Conservation (phyloP, 306 rosid genomes). For the Sphenostylis stenocarpa region DNA sequence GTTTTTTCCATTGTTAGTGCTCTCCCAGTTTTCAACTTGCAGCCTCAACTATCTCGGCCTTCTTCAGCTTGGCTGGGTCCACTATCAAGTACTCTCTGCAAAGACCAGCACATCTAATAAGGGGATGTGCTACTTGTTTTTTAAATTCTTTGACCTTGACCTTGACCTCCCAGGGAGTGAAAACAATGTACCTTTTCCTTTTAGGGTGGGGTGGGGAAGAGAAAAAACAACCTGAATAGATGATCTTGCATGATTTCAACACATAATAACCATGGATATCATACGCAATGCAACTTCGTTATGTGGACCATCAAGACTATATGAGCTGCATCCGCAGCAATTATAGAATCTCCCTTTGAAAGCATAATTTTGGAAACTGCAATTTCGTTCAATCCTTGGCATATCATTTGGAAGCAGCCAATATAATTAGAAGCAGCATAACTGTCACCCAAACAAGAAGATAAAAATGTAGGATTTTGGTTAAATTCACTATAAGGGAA, state of each 20-base stretch:
- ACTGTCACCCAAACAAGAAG: constrained; percentile 10
- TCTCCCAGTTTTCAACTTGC: constrained; percentile 58
- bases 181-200: not conserved
- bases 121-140: constrained; percentile 8
- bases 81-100: constrained; percentile 68
- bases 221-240: constrained; percentile 61
- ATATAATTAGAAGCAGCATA: constrained; percentile 27
- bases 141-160: not conserved
- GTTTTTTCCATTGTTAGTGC: constrained; percentile 60
- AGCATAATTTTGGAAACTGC: constrained; percentile 46
- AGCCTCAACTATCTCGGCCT: constrained; percentile 66
- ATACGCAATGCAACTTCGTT: constrained; percentile 74
- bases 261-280: constrained; percentile 70
- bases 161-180: not conserved
- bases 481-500: not conserved
- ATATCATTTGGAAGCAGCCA: constrained; percentile 76
- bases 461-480: not conserved
- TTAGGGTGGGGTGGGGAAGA: not conserved
- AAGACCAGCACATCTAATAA: constrained; percentile 25
- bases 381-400: constrained; percentile 60
- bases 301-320: constrained; percentile 60
- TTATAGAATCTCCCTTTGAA: constrained; percentile 65
- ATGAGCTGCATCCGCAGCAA: constrained; percentile 53
- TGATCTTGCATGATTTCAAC: constrained; percentile 61
- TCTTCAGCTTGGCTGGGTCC: constrained; percentile 64